Evolutionary conservation across 179 eudicot genomes (phyloP).

Genomic region (Drosera spatulata): DNA sequence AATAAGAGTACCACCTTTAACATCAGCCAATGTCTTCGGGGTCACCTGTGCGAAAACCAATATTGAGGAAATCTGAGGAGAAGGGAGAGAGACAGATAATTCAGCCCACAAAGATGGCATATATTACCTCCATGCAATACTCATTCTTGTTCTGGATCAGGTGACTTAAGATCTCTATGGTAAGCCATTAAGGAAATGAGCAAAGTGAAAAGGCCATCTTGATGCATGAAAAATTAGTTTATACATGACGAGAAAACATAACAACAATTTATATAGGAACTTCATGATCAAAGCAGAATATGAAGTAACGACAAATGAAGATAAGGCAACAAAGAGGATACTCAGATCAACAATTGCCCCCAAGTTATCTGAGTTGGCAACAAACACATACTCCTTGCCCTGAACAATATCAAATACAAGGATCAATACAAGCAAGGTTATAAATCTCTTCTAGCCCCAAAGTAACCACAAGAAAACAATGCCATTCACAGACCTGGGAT

Average conservation of each 20-base stretch:
- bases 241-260: too few relatives aligned
- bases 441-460: too few relatives aligned
- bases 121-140: slow-evolving; percentile 93
- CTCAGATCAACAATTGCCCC: slow-evolving; percentile 98
- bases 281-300: too few relatives aligned
- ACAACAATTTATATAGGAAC: too few relatives aligned
- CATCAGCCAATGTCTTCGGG: slow-evolving; percentile 96
- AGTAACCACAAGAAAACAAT: too few relatives aligned
- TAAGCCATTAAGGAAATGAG: slow-evolving; percentile 37
- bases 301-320: too few relatives aligned
- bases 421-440: too few relatives aligned
- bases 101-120: background rate
- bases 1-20: slow-evolving; percentile 93
- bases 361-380: slow-evolving; percentile 96
- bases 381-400: slow-evolving; percentile 97
- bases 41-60: slow-evolving; percentile 53
- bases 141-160: slow-evolving; percentile 86
- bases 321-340: slow-evolving; percentile 46
- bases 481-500: slow-evolving; percentile 50
- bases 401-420: slow-evolving; percentile 17
- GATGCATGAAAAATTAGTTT: too few relatives aligned
- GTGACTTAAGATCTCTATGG: slow-evolving; percentile 77
- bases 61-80: slow-evolving; percentile 1
- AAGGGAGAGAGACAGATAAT: too few relatives aligned
- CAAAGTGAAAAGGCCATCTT: too few relatives aligned